These are phyloP conservation scores for Eremochloa ophiuroides DNA, from an alignment of 176 grass and related monocot genomes.

Conservation along the genomic window DNA sequence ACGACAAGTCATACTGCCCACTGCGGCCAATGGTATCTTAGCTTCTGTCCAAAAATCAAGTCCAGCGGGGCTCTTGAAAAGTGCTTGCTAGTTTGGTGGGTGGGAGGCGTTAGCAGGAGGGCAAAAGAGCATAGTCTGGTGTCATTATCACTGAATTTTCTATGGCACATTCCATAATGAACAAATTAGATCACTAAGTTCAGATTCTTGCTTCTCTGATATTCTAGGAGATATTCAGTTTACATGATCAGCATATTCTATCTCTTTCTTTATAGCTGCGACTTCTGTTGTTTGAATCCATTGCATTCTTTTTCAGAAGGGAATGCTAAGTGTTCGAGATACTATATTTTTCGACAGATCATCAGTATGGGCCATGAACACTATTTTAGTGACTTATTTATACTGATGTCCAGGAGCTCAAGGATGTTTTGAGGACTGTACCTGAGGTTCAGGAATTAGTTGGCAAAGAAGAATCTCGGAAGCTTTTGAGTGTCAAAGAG, in stretches of 20 bases:
- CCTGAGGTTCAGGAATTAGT: conserved; percentile 71
- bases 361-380: neutral
- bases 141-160: neutral
- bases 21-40: conserved; percentile 17
- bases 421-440: conserved; percentile 70
- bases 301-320: neutral
- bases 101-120: neutral
- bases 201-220: neutral
- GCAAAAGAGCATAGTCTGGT: neutral
- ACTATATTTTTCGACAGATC: neutral
- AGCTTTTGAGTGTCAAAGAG: conserved; percentile 46
- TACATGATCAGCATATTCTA: neutral
- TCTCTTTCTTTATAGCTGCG: neutral
- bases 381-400: neutral
- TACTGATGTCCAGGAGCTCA: conserved; percentile 59
- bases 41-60: conserved; percentile 21
- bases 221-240: neutral
- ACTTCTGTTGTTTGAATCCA: neutral
- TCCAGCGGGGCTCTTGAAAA: neutral
- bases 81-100: conserved; percentile 14
- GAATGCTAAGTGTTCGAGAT: neutral
- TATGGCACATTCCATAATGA: neutral
- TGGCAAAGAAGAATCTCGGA: conserved; percentile 43
- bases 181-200: neutral
- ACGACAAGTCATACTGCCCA: conserved; percentile 17